Conservation (phyloP, 2,329 filamentous ascomycete genomes). For the Hypoxylon sp. region DNA sequence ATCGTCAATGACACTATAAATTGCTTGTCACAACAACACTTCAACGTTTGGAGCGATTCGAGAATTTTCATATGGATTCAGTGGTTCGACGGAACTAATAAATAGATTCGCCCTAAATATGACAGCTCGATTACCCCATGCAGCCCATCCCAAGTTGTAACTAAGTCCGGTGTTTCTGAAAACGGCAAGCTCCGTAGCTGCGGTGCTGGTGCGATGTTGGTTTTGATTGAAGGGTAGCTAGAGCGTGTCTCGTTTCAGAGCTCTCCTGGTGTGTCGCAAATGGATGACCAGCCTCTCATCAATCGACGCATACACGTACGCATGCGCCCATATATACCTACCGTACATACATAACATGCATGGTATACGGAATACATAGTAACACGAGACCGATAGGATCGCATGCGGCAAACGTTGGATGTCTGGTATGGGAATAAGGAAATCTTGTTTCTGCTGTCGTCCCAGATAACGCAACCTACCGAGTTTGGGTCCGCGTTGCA, state of each 20-base stretch:
- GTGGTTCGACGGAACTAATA: constrained; percentile 6
- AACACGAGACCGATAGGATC: constrained; percentile 9
- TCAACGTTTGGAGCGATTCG: constrained; percentile 2
- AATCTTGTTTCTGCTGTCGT: constrained; percentile 37
- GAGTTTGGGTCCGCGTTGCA: constrained; percentile 34
- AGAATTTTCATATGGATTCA: constrained; percentile 6
- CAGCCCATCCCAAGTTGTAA: constrained; percentile 2
- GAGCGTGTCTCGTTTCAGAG: constrained; percentile 40
- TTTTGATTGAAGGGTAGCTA: constrained; percentile 37
- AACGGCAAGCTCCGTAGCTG: constrained; percentile 33
- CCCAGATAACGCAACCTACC: constrained; percentile 36
- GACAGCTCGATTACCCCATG: constrained; percentile 4
- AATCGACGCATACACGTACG: constrained; percentile 15
- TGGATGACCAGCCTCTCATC: constrained; percentile 33
- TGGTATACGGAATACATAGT: background rate
- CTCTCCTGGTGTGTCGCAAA: constrained; percentile 14
- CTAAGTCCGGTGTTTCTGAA: constrained; percentile 37
- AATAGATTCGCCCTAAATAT: background rate
- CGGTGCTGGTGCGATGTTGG: constrained; percentile 30
- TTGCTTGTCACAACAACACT: constrained; percentile 2
- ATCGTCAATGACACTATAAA: constrained; percentile 13
- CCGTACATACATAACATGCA: background rate
- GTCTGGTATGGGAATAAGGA: constrained; percentile 20
- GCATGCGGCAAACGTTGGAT: constrained; percentile 30
- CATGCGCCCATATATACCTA: constrained; percentile 1